These are phyloP conservation scores for Ascochyta lentis DNA, from an alignment of 2,329 filamentous ascomycete species.

Conservation along the genomic window DNA sequence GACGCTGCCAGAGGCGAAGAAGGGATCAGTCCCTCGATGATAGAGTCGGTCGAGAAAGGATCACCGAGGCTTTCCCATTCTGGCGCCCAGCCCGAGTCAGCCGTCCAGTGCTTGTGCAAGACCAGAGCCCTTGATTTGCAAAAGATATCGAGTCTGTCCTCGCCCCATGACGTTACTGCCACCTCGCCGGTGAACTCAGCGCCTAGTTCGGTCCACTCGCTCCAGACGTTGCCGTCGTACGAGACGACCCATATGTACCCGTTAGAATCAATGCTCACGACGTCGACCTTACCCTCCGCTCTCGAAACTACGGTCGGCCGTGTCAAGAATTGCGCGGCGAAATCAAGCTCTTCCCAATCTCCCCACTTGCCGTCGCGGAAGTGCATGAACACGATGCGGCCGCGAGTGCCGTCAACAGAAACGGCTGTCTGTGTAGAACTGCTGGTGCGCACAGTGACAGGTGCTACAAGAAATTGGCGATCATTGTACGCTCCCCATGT, in stretches of 20 bases:
- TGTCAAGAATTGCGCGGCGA: neutral
- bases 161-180: slow-evolving; percentile 13
- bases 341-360: slow-evolving; percentile 16
- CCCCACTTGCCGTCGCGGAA: slow-evolving; percentile 12
- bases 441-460: slow-evolving; percentile 6
- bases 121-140: neutral
- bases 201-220: slow-evolving; percentile 13
- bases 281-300: slow-evolving; percentile 5
- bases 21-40: neutral
- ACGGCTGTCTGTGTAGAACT: slow-evolving; percentile 9
- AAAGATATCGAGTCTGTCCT: slow-evolving; percentile 20
- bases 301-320: slow-evolving; percentile 10
- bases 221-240: slow-evolving; percentile 11
- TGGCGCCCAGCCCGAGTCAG: neutral
- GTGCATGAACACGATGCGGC: slow-evolving; percentile 13
- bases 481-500: slow-evolving; percentile 7
- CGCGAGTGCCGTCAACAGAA: slow-evolving; percentile 10
- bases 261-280: slow-evolving; percentile 9
- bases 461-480: slow-evolving; percentile 13
- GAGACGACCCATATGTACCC: slow-evolving; percentile 13
- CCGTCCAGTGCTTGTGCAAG: slow-evolving; percentile 4
- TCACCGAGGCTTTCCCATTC: slow-evolving; percentile 6
- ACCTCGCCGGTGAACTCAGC: slow-evolving; percentile 7
- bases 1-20: slow-evolving; percentile 4
- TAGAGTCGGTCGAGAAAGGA: neutral